Base-by-base conservation (phyloP, 371 early-diverging fungal species). In the Syncephalastrum sp. region DNA sequence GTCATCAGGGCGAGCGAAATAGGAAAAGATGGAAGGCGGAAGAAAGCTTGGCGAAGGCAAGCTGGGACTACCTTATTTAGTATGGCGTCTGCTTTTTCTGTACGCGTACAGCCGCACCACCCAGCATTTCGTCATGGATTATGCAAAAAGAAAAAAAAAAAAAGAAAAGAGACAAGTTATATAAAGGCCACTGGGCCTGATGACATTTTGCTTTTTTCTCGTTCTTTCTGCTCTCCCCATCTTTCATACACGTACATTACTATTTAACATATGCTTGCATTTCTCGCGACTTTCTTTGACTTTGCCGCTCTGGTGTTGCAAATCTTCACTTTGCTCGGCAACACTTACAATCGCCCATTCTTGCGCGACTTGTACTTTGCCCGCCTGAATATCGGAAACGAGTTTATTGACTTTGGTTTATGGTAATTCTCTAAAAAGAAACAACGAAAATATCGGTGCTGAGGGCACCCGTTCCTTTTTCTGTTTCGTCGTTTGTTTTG, bases 241-340 rank as follows among this genome's bases (percentile, higher is more conserved):
- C 58, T 52, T 14, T 2, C 41, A 48, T 24, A 42, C 60, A 24
- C 24, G 14, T 10, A 46, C 46, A 46, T 46, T 15, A 33, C 38
- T 12, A 33, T 10, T 33, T 33, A 12, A 33, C 38, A 33, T 12
- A 33, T 65, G 56, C 50, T 65, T 49, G 47, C 65, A 44, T 65
- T 57, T 42, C 54, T 59, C n/a, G 78, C 78, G 21, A 72, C 70
- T 3, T 77, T 77, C 51, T 70, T 68, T 47, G 74, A 74, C 10
- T 77, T 77, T 53, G 68, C 74, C 4, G 74, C 78, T 6, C 66
- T 77, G 55, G 64, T 77, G 3, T 59, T 77, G 29, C 64, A 77
- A 61, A 55, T 77, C 19, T 77, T 77, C 42, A 68, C 72, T 5
- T 48, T 77, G 56, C 54, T 77, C 45, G 78, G 78, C 29, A 69